Percentiles rank a stretch among this genome's conserved stretches.
These are phyloP conservation scores for Podospora comata DNA, from an alignment of 495 filamentous ascomycete genomes.

Conservation along the genomic window DNA sequence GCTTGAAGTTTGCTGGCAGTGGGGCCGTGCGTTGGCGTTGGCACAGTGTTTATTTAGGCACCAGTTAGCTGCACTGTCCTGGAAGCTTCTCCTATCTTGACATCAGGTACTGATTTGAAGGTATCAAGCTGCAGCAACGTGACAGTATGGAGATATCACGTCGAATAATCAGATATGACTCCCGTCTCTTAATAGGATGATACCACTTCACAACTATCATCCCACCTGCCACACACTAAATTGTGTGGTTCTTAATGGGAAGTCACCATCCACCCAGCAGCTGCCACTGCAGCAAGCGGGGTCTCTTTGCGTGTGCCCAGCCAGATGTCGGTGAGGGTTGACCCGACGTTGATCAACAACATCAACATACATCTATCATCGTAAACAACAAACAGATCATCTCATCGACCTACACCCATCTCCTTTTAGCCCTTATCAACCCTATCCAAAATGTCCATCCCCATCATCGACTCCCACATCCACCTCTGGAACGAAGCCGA, in stretches of 20 bases:
- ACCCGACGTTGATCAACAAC: background rate
- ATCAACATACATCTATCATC: background rate
- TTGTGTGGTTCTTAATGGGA: background rate
- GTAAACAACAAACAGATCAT: background rate
- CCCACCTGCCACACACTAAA: background rate
- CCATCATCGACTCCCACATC: conserved; percentile 80
- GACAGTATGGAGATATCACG: background rate
- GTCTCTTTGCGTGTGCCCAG: conserved; percentile 8
- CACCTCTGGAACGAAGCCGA: conserved; percentile 74
- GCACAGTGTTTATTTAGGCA: background rate
- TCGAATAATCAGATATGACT: background rate
- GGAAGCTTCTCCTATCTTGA: background rate
- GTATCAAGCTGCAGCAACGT: background rate
- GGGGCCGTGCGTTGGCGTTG: background rate
- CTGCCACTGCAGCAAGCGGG: conserved; percentile 10
- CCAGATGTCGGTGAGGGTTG: conserved; percentile 26
- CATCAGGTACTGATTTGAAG: background rate
- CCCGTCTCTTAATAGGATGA: background rate
- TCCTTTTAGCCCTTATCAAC: background rate
- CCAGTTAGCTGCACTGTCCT: conserved; percentile 6
- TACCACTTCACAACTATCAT: background rate
- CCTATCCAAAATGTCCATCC: conserved; percentile 21
- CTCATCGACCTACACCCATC: background rate
- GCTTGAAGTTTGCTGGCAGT: conserved; percentile 18
- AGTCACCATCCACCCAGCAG: background rate